Percentiles rank a stretch among this genome's conserved stretches.
Evolutionary conservation across 1,284 basidiomycete species (phyloP).

Genomic region (Phylloboletellus chloephorus): DNA sequence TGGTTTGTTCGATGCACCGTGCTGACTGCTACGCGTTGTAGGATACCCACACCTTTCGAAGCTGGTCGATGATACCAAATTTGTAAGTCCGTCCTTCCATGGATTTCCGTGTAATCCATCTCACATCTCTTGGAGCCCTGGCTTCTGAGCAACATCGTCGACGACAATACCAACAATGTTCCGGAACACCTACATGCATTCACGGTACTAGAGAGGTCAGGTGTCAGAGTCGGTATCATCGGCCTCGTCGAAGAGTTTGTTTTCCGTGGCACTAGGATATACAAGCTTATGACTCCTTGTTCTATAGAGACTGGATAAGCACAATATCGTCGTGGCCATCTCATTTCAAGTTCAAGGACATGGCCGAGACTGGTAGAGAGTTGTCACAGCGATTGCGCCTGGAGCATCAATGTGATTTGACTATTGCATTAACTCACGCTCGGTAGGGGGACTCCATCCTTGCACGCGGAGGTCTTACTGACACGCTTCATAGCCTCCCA

Average conservation of each 20-base stretch:
- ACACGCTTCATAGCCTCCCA: conserved; percentile 33
- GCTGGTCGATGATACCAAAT: conserved; percentile 56
- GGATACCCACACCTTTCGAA: conserved; percentile 78
- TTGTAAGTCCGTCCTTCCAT: conserved; percentile 41
- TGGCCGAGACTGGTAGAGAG: conserved; percentile 47
- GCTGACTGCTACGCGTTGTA: conserved; percentile 27
- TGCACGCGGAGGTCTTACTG: background rate
- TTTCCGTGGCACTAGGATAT: background rate
- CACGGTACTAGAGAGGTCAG: conserved; percentile 50
- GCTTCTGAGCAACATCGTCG: conserved; percentile 57
- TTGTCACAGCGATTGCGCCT: conserved; percentile 57
- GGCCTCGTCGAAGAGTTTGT: conserved; percentile 67
- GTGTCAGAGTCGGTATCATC: conserved; percentile 58
- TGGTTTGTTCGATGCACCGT: conserved; percentile 1
- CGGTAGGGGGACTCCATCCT: conserved; percentile 32
- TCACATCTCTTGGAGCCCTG: conserved; percentile 38
- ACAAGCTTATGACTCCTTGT: background rate
- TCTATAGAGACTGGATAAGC: conserved; percentile 57
- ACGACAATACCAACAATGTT: conserved; percentile 43
- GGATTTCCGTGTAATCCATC: conserved; percentile 1
- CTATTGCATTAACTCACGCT: conserved; percentile 68
- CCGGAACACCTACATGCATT: conserved; percentile 49
- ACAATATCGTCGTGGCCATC: conserved; percentile 67
- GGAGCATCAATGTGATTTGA: conserved; percentile 54
- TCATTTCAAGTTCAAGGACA: conserved; percentile 53